These are phyloP conservation scores for Rasamsonia emersonii DNA, from an alignment of 2,329 filamentous ascomycete genomes.

Conservation along the genomic window DNA sequence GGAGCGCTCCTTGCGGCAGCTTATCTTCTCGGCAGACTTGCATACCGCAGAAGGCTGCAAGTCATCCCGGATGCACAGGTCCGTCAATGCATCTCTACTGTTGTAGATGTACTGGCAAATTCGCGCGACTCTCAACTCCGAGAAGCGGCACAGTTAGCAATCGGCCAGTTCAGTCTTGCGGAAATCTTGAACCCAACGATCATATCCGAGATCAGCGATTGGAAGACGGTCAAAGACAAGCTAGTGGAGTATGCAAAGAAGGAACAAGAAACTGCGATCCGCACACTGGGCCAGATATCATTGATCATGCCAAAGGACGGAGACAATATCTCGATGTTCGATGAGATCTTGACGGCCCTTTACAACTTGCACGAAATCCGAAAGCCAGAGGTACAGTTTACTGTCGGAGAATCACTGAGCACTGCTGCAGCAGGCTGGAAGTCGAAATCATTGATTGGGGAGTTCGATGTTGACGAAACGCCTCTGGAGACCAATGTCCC, in stretches of 20 bases:
- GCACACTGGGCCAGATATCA: slow-evolving; percentile 69
- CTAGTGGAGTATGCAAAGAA: slow-evolving; percentile 64
- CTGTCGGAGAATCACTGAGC: slow-evolving; percentile 79
- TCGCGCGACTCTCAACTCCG: slow-evolving; percentile 49
- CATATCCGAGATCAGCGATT: slow-evolving; percentile 18
- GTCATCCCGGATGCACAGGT: slow-evolving; percentile 28
- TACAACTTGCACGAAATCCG: slow-evolving; percentile 75
- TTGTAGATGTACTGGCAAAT: slow-evolving; percentile 46
- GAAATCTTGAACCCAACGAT: slow-evolving; percentile 37
- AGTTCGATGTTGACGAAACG: slow-evolving; percentile 61
- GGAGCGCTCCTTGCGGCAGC: slow-evolving; percentile 52
- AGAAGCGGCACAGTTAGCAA: slow-evolving; percentile 48
- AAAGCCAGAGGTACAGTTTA: slow-evolving; percentile 80
- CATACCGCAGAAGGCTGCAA: slow-evolving; percentile 38
- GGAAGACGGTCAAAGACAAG: slow-evolving; percentile 49
- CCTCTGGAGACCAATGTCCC: slow-evolving; percentile 32
- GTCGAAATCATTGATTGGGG: slow-evolving; percentile 66
- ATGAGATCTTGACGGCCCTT: slow-evolving; percentile 56
- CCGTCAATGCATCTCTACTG: slow-evolving; percentile 33
- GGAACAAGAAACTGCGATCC: slow-evolving; percentile 72
- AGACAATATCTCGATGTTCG: slow-evolving; percentile 22
- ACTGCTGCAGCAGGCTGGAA: slow-evolving; percentile 73
- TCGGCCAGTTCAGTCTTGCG: slow-evolving; percentile 56
- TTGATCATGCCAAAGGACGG: slow-evolving; percentile 39
- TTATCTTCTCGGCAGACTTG: slow-evolving; percentile 49